Evolutionary conservation across 129 eudicot species (phyloP).

Genomic region (Heracleum sosnowskyi): DNA sequence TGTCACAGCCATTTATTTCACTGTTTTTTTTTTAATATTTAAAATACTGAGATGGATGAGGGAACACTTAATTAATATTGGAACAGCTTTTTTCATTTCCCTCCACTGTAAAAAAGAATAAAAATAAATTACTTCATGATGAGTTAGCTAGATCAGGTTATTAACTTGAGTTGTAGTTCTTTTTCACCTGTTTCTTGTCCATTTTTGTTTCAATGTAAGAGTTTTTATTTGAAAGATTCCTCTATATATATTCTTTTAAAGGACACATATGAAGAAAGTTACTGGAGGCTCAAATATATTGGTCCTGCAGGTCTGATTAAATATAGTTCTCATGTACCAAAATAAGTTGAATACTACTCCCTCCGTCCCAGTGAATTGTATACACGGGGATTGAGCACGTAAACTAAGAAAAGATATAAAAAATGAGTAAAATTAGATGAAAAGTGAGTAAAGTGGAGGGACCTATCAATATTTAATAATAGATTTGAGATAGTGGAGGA

Average conservation of each 20-base stretch:
- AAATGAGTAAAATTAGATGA: too few relatives aligned
- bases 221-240: neutral
- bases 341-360: too few relatives aligned
- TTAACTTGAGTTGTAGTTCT: neutral
- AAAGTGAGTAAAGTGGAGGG: too few relatives aligned
- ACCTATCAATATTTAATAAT: too few relatives aligned
- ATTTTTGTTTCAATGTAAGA: neutral
- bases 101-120: neutral
- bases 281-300: neutral
- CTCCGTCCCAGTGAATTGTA: too few relatives aligned
- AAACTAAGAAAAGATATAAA: too few relatives aligned
- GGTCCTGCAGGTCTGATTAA: neutral
- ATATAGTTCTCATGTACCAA: too few relatives aligned
- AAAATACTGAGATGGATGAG: neutral
- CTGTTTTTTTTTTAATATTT: neutral
- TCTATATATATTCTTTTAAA: neutral
- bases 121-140: neutral
- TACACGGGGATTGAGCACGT: too few relatives aligned
- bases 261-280: neutral
- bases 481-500: too few relatives aligned
- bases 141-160: neutral
- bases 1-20: neutral
- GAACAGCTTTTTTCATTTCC: neutral
- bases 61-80: neutral
- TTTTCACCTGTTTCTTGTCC: neutral